These are phyloP conservation scores for Arabidopsis hybrid DNA, from an alignment of 441 rosid genomes.

Conservation along the genomic window DNA sequence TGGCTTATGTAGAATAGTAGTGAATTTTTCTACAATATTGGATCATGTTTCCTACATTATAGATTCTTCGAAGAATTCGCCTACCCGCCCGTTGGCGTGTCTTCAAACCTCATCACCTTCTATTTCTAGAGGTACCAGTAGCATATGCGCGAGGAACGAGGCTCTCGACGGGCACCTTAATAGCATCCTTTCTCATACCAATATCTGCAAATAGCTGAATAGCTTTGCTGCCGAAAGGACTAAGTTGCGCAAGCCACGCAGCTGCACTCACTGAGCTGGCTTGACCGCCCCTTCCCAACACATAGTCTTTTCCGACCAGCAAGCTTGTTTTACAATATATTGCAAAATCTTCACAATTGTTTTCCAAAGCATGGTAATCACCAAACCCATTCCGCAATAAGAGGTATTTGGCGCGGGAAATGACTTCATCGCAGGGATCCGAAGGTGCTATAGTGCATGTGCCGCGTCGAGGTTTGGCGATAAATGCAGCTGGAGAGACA, in stretches of 20 bases:
- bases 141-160: constrained; percentile 38
- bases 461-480: constrained; percentile 67
- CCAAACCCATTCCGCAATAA: constrained; percentile 66
- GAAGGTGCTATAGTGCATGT: constrained; percentile 78
- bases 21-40: too few species aligned
- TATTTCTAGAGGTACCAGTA: too few species aligned
- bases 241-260: constrained; percentile 21
- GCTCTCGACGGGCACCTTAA: constrained; percentile 53
- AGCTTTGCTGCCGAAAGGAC: constrained; percentile 50
- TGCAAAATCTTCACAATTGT: constrained; percentile 84
- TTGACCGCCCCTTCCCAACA: constrained; percentile 70
- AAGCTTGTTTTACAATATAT: constrained; percentile 77
- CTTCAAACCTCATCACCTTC: too few species aligned
- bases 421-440: constrained; percentile 60
- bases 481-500: constrained; percentile 50
- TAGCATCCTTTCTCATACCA: constrained; percentile 61
- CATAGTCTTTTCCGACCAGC: constrained; percentile 50
- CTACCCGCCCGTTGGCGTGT: too few species aligned
- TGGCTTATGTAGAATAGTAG: too few species aligned
- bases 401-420: constrained; percentile 61
- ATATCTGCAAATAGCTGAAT: constrained; percentile 57
- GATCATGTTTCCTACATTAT: too few species aligned
- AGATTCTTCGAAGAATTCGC: too few species aligned
- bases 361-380: constrained; percentile 61
- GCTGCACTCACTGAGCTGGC: constrained; percentile 61